Evolutionary conservation across 2,329 filamentous ascomycete genomes (phyloP), one percentile per base, ranked within the genome.

Genomic region (Ceratocystis albifundus): DNA sequence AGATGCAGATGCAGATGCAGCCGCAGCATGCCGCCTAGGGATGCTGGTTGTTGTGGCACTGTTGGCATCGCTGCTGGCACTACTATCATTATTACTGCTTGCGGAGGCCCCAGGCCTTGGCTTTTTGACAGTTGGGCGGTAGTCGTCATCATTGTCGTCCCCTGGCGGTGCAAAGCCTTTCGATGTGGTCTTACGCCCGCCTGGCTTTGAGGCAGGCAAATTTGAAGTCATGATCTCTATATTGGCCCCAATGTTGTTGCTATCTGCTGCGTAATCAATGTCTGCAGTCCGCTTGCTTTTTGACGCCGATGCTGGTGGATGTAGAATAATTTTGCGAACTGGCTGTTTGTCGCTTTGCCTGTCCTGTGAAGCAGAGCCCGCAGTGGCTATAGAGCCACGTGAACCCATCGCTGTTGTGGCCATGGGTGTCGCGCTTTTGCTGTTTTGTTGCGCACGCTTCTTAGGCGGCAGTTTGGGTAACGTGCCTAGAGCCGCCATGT

Each of bases 401-500:
- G 22, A 20, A 25, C 30, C 41, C 28, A 25, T 57, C 5, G 28
- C 36, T 41, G 36, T 41, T 4, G 36, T 41, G 36, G 36, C 32
- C 12, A 65, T 57, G 20, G 63, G 48, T 32, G 63, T 65, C 17
- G 48, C 48, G 48, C 41, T 57, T 41, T 28, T 45, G 41, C 41
- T 46, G 4, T 45, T 57, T 15, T 46, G 28, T 44, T 62, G 48
- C 22, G 63, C 57, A 28, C 63, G 66, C 63, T 65, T 65, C 66
- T 68, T 68, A 20, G 25, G 30, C 3, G 66, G 63, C 25, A 80
- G 81, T 75, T 83, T 84, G 12, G 91, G 91, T 70, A 86, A 80
- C 65, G 85, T 82, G 50, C 91, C 91, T 66, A 96, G 77, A 30
- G 91, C 87, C 65, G 86, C 86, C 91, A 96, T 96, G 71, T 87